Evolutionary conservation across 495 filamentous ascomycete species (phyloP).

Genomic region (Hypoxylon cercidicola): DNA sequence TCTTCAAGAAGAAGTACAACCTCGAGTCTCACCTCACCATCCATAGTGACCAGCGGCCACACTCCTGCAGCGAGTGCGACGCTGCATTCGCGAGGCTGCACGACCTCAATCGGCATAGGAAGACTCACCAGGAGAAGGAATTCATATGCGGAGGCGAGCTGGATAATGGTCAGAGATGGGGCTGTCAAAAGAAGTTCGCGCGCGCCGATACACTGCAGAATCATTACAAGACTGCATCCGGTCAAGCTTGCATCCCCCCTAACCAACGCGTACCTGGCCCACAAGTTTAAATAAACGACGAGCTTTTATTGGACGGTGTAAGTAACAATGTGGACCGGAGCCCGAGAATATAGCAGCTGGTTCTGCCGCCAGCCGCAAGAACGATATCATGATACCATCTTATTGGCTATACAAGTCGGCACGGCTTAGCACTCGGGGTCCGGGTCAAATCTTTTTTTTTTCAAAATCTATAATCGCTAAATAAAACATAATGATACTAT

Average conservation of each 20-base stretch:
- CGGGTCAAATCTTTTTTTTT: too few species aligned
- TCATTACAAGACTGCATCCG: conserved; percentile 44
- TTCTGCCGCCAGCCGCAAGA: too few species aligned
- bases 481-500: too few species aligned
- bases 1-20: conserved; percentile 61
- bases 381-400: too few species aligned
- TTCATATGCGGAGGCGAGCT: conserved; percentile 31
- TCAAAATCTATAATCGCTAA: too few species aligned
- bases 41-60: conserved; percentile 56
- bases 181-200: conserved; percentile 33
- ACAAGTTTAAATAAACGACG: too few species aligned
- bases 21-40: conserved; percentile 56
- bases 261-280: too few species aligned
- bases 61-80: conserved; percentile 48
- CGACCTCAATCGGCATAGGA: conserved; percentile 57
- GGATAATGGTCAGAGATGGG: conserved; percentile 30
- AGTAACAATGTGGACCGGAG: too few species aligned
- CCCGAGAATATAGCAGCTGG: too few species aligned
- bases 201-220: conserved; percentile 38
- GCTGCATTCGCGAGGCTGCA: conserved; percentile 50
- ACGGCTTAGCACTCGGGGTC: too few species aligned
- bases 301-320: too few species aligned
- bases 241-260: conserved; percentile 37
- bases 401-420: too few species aligned
- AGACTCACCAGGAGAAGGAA: conserved; percentile 56